phyloP scores from a whole-genome alignment of 2,329 filamentous ascomycete species.

The Aspergillus sp. region DNA sequence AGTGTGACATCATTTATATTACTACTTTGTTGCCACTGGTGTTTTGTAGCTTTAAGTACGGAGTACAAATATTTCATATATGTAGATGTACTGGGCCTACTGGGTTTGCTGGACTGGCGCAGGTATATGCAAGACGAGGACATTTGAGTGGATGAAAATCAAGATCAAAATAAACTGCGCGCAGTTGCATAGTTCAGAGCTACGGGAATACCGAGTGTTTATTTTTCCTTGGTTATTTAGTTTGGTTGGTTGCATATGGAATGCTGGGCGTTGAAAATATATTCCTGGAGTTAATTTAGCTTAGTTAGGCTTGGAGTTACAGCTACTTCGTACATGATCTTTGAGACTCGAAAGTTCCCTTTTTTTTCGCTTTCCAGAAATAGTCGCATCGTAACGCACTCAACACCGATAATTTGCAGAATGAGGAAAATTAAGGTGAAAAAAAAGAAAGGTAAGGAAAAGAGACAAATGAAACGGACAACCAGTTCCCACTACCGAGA shows the following conservation, averaged over 20 bases:
- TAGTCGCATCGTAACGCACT: conserved; percentile 4
- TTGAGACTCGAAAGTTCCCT: background rate
- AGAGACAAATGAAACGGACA: conserved; percentile 10
- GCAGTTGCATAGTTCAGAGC: too few relatives aligned
- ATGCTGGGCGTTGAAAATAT: background rate
- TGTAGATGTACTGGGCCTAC: background rate
- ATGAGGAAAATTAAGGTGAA: background rate
- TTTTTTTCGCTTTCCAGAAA: conserved; percentile 1
- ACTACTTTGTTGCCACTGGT: too few relatives aligned
- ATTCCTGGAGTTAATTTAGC: background rate
- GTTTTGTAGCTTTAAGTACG: too few relatives aligned
- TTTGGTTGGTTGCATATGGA: background rate
- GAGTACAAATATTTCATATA: background rate
- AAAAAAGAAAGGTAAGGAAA: conserved; percentile 5
- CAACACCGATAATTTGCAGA: conserved; percentile 13
- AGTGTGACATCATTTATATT: too few relatives aligned
- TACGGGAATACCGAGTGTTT: background rate
- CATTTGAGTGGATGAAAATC: too few relatives aligned
- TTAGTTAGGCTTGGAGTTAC: background rate
- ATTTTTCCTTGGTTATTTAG: background rate
- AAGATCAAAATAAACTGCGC: too few relatives aligned
- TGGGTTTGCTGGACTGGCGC: too few relatives aligned
- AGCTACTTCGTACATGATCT: background rate
- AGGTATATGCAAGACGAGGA: too few relatives aligned
- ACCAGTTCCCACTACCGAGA: conserved; percentile 35